Evolutionary conservation across 441 rosid genomes (phyloP).

Genomic region (Syzygium malaccense): DNA sequence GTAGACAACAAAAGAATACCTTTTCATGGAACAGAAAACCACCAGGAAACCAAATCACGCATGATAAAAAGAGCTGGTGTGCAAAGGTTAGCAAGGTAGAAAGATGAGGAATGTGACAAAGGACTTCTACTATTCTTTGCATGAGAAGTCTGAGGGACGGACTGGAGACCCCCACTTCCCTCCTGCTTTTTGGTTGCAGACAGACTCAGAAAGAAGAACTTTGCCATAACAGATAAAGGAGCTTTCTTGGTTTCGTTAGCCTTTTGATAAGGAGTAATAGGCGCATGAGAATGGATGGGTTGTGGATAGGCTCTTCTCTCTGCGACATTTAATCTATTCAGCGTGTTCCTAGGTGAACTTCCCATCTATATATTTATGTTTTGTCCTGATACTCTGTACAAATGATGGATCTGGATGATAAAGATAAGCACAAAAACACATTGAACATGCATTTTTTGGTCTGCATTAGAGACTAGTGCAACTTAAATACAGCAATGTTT

Average conservation of each 20-base stretch:
- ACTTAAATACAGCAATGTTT: background rate
- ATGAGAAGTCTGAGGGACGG: background rate
- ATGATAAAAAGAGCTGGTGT: background rate
- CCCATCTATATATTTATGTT: background rate
- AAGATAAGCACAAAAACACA: background rate
- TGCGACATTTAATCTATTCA: background rate
- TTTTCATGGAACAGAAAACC: background rate
- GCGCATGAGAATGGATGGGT: background rate
- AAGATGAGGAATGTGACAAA: background rate
- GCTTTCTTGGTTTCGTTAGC: background rate
- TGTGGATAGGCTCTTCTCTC: background rate
- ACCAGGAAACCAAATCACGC: background rate
- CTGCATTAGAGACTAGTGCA: background rate
- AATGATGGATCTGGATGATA: background rate
- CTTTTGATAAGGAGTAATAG: background rate
- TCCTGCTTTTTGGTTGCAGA: background rate
- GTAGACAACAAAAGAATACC: background rate
- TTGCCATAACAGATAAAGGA: background rate
- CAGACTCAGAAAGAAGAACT: background rate
- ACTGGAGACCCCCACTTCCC: background rate
- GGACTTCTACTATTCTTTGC: background rate
- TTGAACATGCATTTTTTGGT: background rate
- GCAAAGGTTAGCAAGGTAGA: background rate
- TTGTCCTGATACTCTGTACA: background rate
- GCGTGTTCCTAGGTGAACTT: background rate